A percentile compares a stretch with the other conserved stretches of the same genome.
Conservation (phyloP, 1,284 basidiomycete genomes). For the Leccinum discolor region DNA sequence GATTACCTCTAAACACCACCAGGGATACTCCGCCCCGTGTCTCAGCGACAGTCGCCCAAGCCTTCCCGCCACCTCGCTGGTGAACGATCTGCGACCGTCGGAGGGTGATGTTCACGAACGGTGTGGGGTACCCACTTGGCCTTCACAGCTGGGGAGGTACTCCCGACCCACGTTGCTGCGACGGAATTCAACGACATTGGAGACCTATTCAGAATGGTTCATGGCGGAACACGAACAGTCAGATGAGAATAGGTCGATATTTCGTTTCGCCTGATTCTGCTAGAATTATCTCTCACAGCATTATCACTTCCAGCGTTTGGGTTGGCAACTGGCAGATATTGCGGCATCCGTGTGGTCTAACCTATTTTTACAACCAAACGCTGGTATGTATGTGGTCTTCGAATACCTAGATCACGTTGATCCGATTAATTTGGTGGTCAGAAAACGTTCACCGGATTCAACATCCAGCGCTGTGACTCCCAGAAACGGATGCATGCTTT, state of each 20-base stretch:
- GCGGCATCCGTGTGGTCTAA: background rate
- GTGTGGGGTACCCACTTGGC: background rate
- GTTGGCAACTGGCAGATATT: background rate
- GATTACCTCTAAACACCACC: no score
- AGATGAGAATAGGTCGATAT: background rate
- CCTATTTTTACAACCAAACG: background rate
- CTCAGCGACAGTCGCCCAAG: no score
- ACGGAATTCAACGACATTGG: background rate
- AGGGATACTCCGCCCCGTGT: no score
- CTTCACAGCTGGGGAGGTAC: background rate
- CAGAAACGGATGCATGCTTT: background rate
- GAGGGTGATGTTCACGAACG: background rate
- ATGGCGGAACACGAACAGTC: background rate
- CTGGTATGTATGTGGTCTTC: background rate
- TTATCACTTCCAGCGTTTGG: background rate
- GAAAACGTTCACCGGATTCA: background rate
- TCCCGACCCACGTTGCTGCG: background rate
- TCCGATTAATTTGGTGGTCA: background rate
- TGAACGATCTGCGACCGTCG: background rate
- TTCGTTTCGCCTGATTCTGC: background rate
- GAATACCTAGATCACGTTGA: background rate
- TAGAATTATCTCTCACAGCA: background rate
- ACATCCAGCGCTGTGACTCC: background rate
- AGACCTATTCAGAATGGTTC: background rate
- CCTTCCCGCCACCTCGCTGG: no score